Percentiles rank a stretch among this genome's conserved stretches.
These are phyloP conservation scores for Amphichorda felina DNA, from an alignment of 2,329 filamentous ascomycete genomes.

Conservation along the genomic window DNA sequence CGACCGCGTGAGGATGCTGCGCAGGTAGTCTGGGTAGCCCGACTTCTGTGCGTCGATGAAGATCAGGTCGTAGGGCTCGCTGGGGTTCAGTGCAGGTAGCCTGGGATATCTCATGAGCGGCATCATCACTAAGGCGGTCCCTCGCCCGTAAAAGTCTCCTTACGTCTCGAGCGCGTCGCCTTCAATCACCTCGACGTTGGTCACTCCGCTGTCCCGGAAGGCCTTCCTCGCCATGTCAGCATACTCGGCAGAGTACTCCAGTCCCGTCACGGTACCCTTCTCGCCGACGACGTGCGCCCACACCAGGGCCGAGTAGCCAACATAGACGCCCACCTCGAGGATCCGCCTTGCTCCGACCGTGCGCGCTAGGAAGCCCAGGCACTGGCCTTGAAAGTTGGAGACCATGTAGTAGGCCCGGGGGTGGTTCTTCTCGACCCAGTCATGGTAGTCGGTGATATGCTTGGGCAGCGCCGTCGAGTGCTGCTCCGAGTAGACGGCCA, in stretches of 20 bases:
- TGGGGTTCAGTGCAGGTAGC: constrained; percentile 17
- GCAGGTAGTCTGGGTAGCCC: constrained; percentile 36
- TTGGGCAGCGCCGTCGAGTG: constrained; percentile 29
- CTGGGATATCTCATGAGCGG: too few species aligned
- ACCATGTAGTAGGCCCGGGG: constrained; percentile 23
- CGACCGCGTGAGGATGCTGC: constrained; percentile 30
- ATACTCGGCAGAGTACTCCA: constrained; percentile 33
- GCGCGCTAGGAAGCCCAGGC: constrained; percentile 26
- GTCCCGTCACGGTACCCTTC: constrained; percentile 27
- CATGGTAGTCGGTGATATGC: constrained; percentile 29
- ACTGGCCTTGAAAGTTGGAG: constrained; percentile 28
- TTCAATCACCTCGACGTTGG: constrained; percentile 32
- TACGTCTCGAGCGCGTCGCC: constrained; percentile 35
- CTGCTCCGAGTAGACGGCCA: constrained; percentile 27
- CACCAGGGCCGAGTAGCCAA: constrained; percentile 34
- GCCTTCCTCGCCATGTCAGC: constrained; percentile 25
- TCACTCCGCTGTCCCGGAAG: constrained; percentile 23
- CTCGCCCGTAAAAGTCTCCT: constrained; percentile 10
- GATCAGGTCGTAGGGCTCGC: constrained; percentile 37
- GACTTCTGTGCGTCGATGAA: constrained; percentile 43
- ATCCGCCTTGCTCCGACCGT: constrained; percentile 29
- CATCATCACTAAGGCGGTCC: too few species aligned
- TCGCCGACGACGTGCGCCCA: constrained; percentile 34
- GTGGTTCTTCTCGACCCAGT: constrained; percentile 11
- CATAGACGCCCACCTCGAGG: constrained; percentile 35